Conservation (phyloP, 352 stramenopile genomes). For the Phytophthora agathidicida region DNA sequence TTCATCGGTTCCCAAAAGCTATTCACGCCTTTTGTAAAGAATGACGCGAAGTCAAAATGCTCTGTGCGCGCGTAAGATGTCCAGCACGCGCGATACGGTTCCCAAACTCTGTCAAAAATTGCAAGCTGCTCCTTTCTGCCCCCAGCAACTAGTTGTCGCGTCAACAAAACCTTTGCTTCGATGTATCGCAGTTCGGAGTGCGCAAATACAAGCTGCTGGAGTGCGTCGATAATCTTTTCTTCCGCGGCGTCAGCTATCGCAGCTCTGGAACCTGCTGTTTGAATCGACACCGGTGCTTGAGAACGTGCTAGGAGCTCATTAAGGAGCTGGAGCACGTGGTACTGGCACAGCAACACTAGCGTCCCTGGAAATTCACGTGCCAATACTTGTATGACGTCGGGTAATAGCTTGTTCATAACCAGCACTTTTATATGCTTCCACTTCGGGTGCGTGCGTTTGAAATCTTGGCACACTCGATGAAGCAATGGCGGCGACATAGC, state of each 20-base stretch:
- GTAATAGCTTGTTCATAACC: constrained; percentile 66
- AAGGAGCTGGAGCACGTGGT: constrained; percentile 76
- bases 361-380: constrained; percentile 62
- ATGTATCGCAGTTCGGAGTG: constrained; percentile 55
- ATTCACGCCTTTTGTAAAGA: constrained; percentile 69
- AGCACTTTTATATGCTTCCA: constrained; percentile 70
- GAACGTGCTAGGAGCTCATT: constrained; percentile 39
- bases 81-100: constrained; percentile 66
- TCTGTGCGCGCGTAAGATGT: constrained; percentile 66
- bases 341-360: constrained; percentile 66
- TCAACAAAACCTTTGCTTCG: constrained; percentile 50
- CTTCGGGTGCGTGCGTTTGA: constrained; percentile 73
- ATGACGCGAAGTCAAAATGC: constrained; percentile 65
- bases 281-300: constrained; percentile 7
- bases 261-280: constrained; percentile 3
- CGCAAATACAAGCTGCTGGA: constrained; percentile 74
- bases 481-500: constrained; percentile 56
- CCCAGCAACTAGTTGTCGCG: constrained; percentile 41
- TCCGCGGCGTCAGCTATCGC: constrained; percentile 4
- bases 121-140: constrained; percentile 50
- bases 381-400: constrained; percentile 60
- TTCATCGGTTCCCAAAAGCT: constrained; percentile 74
- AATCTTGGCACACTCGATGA: constrained; percentile 70
- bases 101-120: constrained; percentile 62
- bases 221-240: constrained; percentile 48